A percentile compares a stretch with the other conserved stretches of the same genome.
Evolutionary conservation across 2,329 filamentous ascomycete species (phyloP).

Genomic region (Neoascochyta sp.): DNA sequence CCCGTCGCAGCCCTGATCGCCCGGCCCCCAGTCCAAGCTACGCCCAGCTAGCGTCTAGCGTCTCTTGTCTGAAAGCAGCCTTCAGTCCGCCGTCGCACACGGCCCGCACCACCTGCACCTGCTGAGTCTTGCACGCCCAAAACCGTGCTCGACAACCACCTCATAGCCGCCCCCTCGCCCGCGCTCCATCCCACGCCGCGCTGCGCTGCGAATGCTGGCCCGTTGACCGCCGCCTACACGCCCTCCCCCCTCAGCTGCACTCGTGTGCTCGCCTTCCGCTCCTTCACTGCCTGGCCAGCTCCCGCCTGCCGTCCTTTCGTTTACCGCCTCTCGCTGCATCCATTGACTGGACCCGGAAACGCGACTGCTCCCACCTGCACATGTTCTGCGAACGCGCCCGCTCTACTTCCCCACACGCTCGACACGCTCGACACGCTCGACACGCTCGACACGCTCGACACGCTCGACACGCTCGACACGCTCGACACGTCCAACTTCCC

Average conservation of each 20-base stretch:
- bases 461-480: no score
- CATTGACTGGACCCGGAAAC: slow-evolving; percentile 42
- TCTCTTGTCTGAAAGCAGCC: slow-evolving; percentile 4
- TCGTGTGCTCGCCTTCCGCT: slow-evolving; percentile 4
- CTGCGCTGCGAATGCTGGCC: slow-evolving; percentile 30
- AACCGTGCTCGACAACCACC: no score
- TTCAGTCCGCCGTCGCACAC: slow-evolving; percentile 13
- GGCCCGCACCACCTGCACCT: slow-evolving; percentile 21
- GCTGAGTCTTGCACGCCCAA: slow-evolving; percentile 10
- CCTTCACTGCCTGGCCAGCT: slow-evolving; percentile 33
- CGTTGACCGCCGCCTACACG: slow-evolving; percentile 28
- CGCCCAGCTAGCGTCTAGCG: no score
- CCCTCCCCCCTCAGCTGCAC: no score
- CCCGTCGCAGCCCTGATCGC: no score
- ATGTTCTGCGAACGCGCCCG: no score
- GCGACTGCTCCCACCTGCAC: no score
- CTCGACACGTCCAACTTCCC: slow-evolving; percentile 22
- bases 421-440: no score
- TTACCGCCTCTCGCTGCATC: slow-evolving; percentile 36
- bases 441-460: no score
- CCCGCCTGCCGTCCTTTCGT: slow-evolving; percentile 41
- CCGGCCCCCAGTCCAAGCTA: no score
- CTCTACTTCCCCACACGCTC: slow-evolving; percentile 27
- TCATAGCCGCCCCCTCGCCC: slow-evolving; percentile 13
- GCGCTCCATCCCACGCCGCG: slow-evolving; percentile 6